A percentile compares a stretch with the other conserved stretches of the same genome.
Evolutionary conservation across 2,329 filamentous ascomycete species (phyloP).

Genomic region (Scedosporium minutisporum): DNA sequence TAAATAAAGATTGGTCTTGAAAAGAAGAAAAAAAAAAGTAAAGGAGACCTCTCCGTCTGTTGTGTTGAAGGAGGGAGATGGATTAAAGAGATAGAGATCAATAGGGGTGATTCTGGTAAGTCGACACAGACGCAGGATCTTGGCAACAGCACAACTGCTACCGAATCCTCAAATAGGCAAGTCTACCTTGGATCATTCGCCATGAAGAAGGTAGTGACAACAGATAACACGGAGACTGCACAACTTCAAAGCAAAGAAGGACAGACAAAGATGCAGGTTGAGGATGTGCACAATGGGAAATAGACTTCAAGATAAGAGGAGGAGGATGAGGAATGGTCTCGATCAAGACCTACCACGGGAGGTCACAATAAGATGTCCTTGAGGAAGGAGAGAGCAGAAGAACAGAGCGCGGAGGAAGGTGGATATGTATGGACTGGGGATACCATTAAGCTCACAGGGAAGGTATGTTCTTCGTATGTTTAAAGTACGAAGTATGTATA

Average conservation of each 20-base stretch:
- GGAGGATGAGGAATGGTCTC: not conserved
- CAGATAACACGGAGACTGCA: not conserved
- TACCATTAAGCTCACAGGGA: not conserved
- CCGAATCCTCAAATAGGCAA: not conserved
- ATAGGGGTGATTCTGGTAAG: not conserved
- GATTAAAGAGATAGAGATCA: no score
- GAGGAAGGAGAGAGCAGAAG: not conserved
- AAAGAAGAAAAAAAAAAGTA: not conserved
- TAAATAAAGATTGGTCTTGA: not conserved
- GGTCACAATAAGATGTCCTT: not conserved
- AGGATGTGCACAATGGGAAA: not conserved
- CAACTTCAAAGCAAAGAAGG: not conserved
- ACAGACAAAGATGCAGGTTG: not conserved
- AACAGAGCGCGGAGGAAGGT: not conserved
- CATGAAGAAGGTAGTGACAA: not conserved
- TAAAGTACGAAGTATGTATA: no score
- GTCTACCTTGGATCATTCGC: not conserved
- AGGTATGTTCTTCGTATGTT: no score
- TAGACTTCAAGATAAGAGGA: not conserved
- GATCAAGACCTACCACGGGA: not conserved
- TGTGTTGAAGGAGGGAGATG: no score
- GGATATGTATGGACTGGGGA: not conserved
- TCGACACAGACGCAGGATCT: not conserved
- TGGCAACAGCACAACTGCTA: not conserved
- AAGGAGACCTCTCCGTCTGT: no score